These are phyloP conservation scores for Aureobasidium sp. DNA, from an alignment of 2,329 filamentous ascomycete genomes.

Conservation along the genomic window DNA sequence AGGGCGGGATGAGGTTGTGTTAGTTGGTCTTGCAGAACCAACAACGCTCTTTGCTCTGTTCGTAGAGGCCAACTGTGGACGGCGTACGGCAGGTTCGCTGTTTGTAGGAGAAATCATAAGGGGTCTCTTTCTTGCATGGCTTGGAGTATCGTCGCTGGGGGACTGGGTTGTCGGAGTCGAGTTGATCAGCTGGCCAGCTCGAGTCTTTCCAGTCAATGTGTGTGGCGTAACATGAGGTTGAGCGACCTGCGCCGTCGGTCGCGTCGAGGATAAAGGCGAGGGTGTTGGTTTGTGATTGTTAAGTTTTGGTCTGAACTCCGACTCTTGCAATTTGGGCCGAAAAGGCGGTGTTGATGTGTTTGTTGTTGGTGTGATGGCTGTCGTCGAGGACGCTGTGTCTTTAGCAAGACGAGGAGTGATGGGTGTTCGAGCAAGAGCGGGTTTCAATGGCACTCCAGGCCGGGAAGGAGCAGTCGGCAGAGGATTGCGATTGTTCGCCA, in stretches of 20 bases:
- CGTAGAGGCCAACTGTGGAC: neutral
- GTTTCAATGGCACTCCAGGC: constrained; percentile 56
- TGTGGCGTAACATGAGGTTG: constrained; percentile 71
- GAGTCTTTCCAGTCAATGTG: constrained; percentile 64
- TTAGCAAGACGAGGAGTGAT: constrained; percentile 51
- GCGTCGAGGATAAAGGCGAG: neutral
- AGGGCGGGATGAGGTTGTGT: neutral
- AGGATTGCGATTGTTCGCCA: constrained; percentile 5
- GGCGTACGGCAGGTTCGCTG: neutral
- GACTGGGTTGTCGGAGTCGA: constrained; percentile 40
- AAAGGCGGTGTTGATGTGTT: constrained; percentile 1
- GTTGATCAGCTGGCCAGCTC: constrained; percentile 53
- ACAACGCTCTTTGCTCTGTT: constrained; percentile 32
- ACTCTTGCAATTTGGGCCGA: constrained; percentile 21
- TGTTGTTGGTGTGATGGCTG: constrained; percentile 15
- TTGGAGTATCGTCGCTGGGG: constrained; percentile 41
- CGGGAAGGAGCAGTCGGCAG: neutral
- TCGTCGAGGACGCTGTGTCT: neutral
- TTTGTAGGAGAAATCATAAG: constrained; percentile 27
- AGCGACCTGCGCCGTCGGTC: constrained; percentile 9
- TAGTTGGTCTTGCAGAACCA: neutral
- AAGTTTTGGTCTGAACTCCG: neutral
- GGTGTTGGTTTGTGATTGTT: constrained; percentile 4
- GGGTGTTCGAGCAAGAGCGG: constrained; percentile 55
- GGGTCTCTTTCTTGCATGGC: constrained; percentile 27